phyloP scores from a whole-genome alignment of 805 yeast genomes.

The Pichia phayaonensis region DNA sequence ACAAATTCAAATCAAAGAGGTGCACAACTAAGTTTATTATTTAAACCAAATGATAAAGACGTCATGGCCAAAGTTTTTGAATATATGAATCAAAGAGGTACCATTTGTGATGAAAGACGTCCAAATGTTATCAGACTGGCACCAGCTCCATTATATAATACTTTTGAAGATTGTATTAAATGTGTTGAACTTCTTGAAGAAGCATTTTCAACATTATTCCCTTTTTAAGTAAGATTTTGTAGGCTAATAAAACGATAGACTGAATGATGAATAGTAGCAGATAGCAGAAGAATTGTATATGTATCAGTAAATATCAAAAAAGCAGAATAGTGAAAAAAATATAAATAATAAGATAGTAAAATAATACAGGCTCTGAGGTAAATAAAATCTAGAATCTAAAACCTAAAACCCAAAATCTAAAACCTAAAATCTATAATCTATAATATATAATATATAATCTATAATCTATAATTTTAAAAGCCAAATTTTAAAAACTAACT shows the following conservation, averaged over 20 bases:
- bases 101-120: conserved; percentile 80
- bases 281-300: neutral
- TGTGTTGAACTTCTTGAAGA: conserved; percentile 41
- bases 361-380: neutral
- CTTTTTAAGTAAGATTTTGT: neutral
- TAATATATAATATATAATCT: too few species aligned
- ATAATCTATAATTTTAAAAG: neutral
- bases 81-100: conserved; percentile 46
- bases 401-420: neutral
- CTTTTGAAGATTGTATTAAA: conserved; percentile 51
- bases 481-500: neutral
- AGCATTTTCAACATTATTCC: conserved; percentile 14
- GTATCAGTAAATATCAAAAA: neutral
- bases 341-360: too few species aligned
- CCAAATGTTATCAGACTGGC: conserved; percentile 90
- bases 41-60: conserved; percentile 40
- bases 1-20: conserved; percentile 53
- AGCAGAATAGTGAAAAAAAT: neutral
- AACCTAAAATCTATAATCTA: too few species aligned
- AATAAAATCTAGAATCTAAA: neutral
- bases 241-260: neutral
- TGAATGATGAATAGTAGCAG: neutral
- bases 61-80: conserved; percentile 56
- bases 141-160: conserved; percentile 78
- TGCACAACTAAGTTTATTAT: conserved; percentile 71